Evolutionary conservation across 1,284 basidiomycete species (phyloP).

Genomic region (Cryptococcus floricola): DNA sequence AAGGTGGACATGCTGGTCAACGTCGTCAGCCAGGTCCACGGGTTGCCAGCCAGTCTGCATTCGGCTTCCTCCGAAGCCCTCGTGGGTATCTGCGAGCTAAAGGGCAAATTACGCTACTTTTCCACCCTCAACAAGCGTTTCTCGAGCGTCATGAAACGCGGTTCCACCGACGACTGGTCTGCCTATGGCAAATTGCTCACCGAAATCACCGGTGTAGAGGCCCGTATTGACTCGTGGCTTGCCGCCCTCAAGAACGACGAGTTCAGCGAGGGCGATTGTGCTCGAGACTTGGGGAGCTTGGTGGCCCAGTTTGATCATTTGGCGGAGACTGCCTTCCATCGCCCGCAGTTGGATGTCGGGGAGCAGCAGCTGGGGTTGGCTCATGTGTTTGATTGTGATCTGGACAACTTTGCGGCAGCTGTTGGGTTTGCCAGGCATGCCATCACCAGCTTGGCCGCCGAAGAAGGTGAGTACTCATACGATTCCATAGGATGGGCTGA

Average conservation of each 20-base stretch:
- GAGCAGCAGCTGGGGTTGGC: slow-evolving; percentile 84
- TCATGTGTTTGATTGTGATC: slow-evolving; percentile 74
- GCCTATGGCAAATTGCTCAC: slow-evolving; percentile 75
- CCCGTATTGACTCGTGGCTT: slow-evolving; percentile 85
- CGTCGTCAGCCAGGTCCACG: slow-evolving; percentile 73
- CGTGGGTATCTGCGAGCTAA: slow-evolving; percentile 86
- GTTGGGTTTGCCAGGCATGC: slow-evolving; percentile 81
- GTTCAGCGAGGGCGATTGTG: slow-evolving; percentile 88
- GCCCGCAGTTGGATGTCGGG: slow-evolving; percentile 75
- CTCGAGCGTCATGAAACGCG: slow-evolving; percentile 69
- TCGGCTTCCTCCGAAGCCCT: slow-evolving; percentile 71
- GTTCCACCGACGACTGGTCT: slow-evolving; percentile 76
- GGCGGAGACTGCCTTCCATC: slow-evolving; percentile 74
- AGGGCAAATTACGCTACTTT: slow-evolving; percentile 71
- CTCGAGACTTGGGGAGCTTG: slow-evolving; percentile 78
- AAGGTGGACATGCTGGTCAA: slow-evolving; percentile 81
- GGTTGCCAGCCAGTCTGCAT: slow-evolving; percentile 75
- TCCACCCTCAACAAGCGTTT: slow-evolving; percentile 82
- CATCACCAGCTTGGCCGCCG: slow-evolving; percentile 65
- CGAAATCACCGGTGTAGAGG: slow-evolving; percentile 84
- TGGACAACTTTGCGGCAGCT: slow-evolving; percentile 87
- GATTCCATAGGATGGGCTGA: slow-evolving; percentile 1
- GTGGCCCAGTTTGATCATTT: slow-evolving; percentile 87
- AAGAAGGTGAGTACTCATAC: slow-evolving; percentile 60
- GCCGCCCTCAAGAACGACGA: slow-evolving; percentile 77